These are phyloP conservation scores for Epichloe bromicola DNA, from an alignment of 2,329 filamentous ascomycete genomes.

Conservation along the genomic window DNA sequence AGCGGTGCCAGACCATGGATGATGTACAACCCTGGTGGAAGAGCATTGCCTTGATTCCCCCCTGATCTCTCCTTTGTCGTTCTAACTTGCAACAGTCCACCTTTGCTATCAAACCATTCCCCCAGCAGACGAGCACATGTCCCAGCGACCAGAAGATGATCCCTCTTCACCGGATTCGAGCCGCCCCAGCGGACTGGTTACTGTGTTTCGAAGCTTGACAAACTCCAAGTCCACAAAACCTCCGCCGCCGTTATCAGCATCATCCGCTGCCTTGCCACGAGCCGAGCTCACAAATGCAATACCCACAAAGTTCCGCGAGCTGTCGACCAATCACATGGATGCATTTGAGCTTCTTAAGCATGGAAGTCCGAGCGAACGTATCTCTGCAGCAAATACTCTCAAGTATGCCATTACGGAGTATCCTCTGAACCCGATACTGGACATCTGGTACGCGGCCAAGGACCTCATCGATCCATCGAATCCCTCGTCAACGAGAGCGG, in stretches of 20 bases:
- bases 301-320: conserved; percentile 25
- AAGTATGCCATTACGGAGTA: conserved; percentile 44
- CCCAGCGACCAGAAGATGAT: conserved; percentile 46
- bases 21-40: not conserved
- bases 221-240: conserved; percentile 41
- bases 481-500: conserved; percentile 36
- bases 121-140: conserved; percentile 38
- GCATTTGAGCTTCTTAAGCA: conserved; percentile 41
- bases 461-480: conserved; percentile 49
- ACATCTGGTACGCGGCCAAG: conserved; percentile 54
- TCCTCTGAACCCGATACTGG: conserved; percentile 43
- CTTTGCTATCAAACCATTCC: conserved; percentile 2
- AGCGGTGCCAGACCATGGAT: not conserved
- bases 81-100: conserved; percentile 4
- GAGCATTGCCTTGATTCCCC: not conserved
- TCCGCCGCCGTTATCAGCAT: conserved; percentile 28
- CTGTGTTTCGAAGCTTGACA: conserved; percentile 51
- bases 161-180: conserved; percentile 40
- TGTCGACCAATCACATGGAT: conserved; percentile 40
- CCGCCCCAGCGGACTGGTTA: conserved; percentile 43
- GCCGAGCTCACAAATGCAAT: conserved; percentile 33
- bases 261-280: conserved; percentile 24
- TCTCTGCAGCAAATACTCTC: conserved; percentile 44
- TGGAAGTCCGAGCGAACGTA: conserved; percentile 38
- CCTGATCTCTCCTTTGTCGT: not conserved